Evolutionary conservation across 2,329 filamentous ascomycete species (phyloP), one percentile per base, ranked within the genome.

Genomic region (Pezicula radicicola): DNA sequence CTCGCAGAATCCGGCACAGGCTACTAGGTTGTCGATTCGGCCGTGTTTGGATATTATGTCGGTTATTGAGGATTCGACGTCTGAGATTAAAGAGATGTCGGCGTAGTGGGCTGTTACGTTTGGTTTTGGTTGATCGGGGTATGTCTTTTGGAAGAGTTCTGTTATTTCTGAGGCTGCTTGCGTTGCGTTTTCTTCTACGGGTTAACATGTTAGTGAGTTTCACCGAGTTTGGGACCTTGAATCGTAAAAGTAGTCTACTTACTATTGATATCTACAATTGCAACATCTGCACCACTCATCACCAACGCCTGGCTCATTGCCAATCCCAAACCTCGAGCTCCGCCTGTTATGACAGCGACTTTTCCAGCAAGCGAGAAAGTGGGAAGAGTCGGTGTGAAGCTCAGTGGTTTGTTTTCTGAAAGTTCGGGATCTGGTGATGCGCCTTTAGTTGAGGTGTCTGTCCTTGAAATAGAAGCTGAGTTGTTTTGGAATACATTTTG

Each of bases 1-100:
- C 75, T 96, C 91, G n/a, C 89, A 92, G 74, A 96, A 95, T 44
- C 92, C 92, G 49, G 92, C 92, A 16, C 89, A 94, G 16, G 91
- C 96, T 63, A 97, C 91, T 36, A 97, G 81, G 71, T 89, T 85
- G 73, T 96, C 91, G 63, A 96, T 89, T 69, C 87, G 85, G 71
- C 85, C 85, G 68, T 96, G 91, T 51, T 79, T 72, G 48, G 74
- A 62, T 43, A 91, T 65, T 59, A 91, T 80, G 52, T 89, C 85
- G 36, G 76, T 73, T 59, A 96, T 77, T 61, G 87, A 87, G 28
- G 75, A 69, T 51, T 87, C 84, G 55, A 96, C 91, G 4, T 88
- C 91, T 36, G 83, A 80, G 8, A 86, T 86, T 63, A 88, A 81
- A 27, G 89, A 84, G 47, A 96, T 91, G 68, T 96, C 90, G 66